A percentile compares a stretch with the other conserved stretches of the same genome.
Conservation (phyloP, 1,284 basidiomycete genomes). For the Irpex sp. region DNA sequence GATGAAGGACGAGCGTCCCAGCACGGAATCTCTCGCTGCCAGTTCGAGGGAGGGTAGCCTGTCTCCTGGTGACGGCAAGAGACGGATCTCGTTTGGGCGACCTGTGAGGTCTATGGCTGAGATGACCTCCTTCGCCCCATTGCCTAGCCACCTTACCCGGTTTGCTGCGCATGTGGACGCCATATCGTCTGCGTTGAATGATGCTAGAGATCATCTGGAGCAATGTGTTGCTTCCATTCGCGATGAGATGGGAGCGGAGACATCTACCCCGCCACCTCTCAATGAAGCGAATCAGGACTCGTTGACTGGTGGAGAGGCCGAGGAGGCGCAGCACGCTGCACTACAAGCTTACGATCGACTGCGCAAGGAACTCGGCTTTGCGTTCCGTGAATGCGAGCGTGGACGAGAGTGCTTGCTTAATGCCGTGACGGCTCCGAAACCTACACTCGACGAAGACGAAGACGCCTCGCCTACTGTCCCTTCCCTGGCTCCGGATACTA, state of each 20-base stretch:
- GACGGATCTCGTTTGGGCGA: conserved; percentile 1
- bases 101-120: conserved; percentile 24
- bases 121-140: conserved; percentile 60
- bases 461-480: conserved; percentile 28
- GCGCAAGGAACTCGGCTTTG: conserved; percentile 69
- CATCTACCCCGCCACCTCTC: not conserved
- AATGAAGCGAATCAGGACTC: not conserved
- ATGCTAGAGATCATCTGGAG: conserved; percentile 61
- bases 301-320: conserved; percentile 14
- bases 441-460: conserved; percentile 37
- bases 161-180: conserved; percentile 71
- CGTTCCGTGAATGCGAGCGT: conserved; percentile 74
- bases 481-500: conserved; percentile 44
- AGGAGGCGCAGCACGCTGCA: conserved; percentile 38
- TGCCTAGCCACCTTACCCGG: conserved; percentile 59
- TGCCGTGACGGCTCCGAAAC: conserved; percentile 44
- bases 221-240: conserved; percentile 55
- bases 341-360: conserved; percentile 68
- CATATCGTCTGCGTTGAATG: conserved; percentile 60
- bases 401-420: conserved; percentile 62
- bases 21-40: conserved; percentile 27
- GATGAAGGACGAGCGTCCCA: conserved; percentile 42
- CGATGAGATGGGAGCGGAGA: conserved; percentile 22
- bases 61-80: conserved; percentile 13
- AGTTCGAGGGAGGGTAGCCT: conserved; percentile 15